phyloP scores from a whole-genome alignment of 148 eudicot species.

The Fallopia convolvulus region DNA sequence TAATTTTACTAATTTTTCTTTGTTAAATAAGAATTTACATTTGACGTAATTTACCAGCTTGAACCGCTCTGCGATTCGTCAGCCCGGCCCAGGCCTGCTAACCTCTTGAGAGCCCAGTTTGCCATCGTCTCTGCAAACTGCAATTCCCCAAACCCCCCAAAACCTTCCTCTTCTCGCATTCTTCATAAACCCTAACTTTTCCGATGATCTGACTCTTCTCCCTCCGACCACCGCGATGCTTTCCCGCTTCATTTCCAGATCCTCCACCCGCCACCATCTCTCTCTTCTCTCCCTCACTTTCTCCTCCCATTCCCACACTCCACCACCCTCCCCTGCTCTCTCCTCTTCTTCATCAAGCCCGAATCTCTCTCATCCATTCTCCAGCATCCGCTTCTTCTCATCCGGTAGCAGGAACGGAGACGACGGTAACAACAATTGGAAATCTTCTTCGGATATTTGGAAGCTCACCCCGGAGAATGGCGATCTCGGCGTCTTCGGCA shows the following conservation, averaged over 20 bases:
- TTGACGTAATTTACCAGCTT: too few species aligned
- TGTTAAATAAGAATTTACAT: too few species aligned
- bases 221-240: constrained; percentile 19
- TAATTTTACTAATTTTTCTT: too few species aligned
- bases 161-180: not conserved
- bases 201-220: constrained; percentile 15
- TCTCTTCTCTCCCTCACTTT: constrained; percentile 10
- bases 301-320: constrained; percentile 10
- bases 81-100: not conserved
- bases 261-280: constrained; percentile 25
- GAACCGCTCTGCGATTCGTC: not conserved
- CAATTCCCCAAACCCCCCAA: not conserved
- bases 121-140: not conserved
- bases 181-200: constrained; percentile 11
- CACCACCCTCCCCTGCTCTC: not conserved
- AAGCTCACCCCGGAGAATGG: constrained; percentile 37
- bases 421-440: constrained; percentile 11
- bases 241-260: constrained; percentile 21
- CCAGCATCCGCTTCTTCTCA: constrained; percentile 33
- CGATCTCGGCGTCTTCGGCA: constrained; percentile 32
- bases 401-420: constrained; percentile 22
- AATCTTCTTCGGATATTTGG: constrained; percentile 40
- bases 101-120: not conserved
- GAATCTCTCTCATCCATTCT: constrained; percentile 11
- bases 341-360: not conserved